Evolutionary conservation across 768 basidiomycete species (phyloP).

Genomic region (Russula brevipes): DNA sequence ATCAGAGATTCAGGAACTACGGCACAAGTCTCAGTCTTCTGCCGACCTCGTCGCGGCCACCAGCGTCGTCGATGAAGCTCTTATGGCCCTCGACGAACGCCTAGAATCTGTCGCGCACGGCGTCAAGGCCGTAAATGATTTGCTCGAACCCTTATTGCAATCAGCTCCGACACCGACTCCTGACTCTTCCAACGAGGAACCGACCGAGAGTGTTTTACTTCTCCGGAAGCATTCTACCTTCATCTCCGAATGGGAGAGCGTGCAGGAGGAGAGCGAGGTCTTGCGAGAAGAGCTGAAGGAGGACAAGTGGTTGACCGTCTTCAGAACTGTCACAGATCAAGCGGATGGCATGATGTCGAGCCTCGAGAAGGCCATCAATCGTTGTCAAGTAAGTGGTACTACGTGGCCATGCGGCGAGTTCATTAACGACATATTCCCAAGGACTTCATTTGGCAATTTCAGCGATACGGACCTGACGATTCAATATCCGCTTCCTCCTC

Average conservation of each 20-base stretch:
- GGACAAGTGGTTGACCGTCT: conserved; percentile 95
- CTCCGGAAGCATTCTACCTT: conserved; percentile 72
- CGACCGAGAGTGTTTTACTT: conserved; percentile 45
- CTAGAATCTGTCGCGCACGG: conserved; percentile 68
- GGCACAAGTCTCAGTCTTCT: conserved; percentile 74
- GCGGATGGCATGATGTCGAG: conserved; percentile 98
- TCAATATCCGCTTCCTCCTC: conserved; percentile 39
- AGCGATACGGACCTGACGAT: conserved; percentile 49
- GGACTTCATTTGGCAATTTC: conserved; percentile 86
- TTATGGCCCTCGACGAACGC: conserved; percentile 74
- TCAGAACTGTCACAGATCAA: conserved; percentile 89
- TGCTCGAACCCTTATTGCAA: conserved; percentile 55
- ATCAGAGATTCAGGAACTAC: conserved; percentile 86
- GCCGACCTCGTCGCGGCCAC: conserved; percentile 55
- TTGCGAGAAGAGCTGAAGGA: conserved; percentile 91
- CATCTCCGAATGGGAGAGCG: conserved; percentile 71
- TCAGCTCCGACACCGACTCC: conserved; percentile 45
- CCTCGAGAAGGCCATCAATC: conserved; percentile 86
- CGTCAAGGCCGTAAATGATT: conserved; percentile 62
- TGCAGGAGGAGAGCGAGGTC: conserved; percentile 74
- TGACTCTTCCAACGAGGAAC: conserved; percentile 33
- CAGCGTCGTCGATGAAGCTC: conserved; percentile 71
- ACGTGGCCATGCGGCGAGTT: conserved; percentile 1
- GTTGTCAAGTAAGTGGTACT: conserved; percentile 66
- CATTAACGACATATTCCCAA: conserved; percentile 30